Percentiles rank a stretch among this genome's conserved stretches.
These are phyloP conservation scores for Globisporangium rhizosaccharum DNA, from an alignment of 352 stramenopile species.

Conservation along the genomic window DNA sequence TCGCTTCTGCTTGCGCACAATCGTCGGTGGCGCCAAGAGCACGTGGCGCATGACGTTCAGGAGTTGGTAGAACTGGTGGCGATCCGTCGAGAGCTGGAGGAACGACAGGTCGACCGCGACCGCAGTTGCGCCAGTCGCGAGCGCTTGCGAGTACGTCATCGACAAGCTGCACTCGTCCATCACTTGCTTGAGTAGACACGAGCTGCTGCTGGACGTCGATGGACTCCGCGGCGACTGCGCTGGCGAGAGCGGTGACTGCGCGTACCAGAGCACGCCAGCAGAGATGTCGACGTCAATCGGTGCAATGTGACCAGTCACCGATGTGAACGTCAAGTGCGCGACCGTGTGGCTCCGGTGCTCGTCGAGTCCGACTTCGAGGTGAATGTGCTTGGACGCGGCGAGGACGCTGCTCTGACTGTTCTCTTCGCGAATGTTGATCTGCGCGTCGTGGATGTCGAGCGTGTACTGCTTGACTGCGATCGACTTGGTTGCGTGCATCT, in stretches of 20 bases:
- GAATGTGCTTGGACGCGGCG: conserved; percentile 69
- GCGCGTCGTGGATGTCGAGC: conserved; percentile 63
- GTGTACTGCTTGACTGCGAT: conserved; percentile 73
- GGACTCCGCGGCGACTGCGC: conserved; percentile 7
- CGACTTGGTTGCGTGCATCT: conserved; percentile 16
- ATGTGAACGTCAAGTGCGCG: conserved; percentile 54
- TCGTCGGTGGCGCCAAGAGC: conserved; percentile 54
- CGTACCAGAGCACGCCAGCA: conserved; percentile 69
- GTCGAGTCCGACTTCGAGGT: conserved; percentile 65
- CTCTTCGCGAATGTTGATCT: conserved; percentile 78
- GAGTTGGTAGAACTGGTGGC: conserved; percentile 80
- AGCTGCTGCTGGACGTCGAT: conserved; percentile 5
- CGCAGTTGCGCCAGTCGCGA: conserved; percentile 32
- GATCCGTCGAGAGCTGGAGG: conserved; percentile 64
- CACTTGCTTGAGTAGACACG: conserved; percentile 60
- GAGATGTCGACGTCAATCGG: conserved; percentile 75
- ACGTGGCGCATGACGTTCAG: conserved; percentile 74
- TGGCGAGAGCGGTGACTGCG: conserved; percentile 16
- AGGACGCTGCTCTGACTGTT: conserved; percentile 59
- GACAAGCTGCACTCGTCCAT: conserved; percentile 75
- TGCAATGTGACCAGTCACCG: conserved; percentile 63
- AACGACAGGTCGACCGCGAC: conserved; percentile 68
- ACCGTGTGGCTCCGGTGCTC: conserved; percentile 36
- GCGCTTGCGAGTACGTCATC: conserved; percentile 46
- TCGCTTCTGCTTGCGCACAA: conserved; percentile 19